A percentile compares a stretch with the other conserved stretches of the same genome.
These are phyloP conservation scores for Entomortierella chlamydospora DNA, from an alignment of 192 early-diverging fungal genomes.

Conservation along the genomic window DNA sequence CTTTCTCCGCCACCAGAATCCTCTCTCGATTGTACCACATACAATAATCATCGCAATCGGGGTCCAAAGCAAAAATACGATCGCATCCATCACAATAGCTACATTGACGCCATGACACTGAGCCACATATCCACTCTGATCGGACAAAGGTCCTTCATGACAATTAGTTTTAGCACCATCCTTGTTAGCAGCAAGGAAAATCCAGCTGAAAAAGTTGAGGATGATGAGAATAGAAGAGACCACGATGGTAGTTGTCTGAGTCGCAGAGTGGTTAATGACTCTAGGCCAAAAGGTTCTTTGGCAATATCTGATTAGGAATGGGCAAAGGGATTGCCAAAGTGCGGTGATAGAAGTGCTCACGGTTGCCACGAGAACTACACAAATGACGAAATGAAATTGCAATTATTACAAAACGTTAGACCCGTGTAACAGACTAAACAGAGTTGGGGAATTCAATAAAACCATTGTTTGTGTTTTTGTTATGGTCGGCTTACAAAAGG, in stretches of 20 bases:
- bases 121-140: constrained; percentile 14
- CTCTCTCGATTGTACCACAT: constrained; percentile 41
- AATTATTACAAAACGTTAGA: background rate
- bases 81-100: constrained; percentile 30
- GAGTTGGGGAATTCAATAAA: too few relatives aligned
- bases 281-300: constrained; percentile 5
- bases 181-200: constrained; percentile 31
- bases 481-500: constrained; percentile 28
- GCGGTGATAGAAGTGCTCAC: constrained; percentile 28
- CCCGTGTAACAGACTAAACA: background rate
- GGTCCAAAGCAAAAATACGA: constrained; percentile 43
- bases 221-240: constrained; percentile 28
- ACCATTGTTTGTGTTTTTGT: too few relatives aligned
- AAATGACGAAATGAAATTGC: background rate
- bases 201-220: constrained; percentile 54
- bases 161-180: constrained; percentile 41
- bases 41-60: constrained; percentile 40
- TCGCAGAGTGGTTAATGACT: constrained; percentile 44
- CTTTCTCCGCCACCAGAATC: constrained; percentile 45
- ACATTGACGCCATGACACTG: constrained; percentile 45
- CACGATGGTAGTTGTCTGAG: constrained; percentile 30
- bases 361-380: constrained; percentile 39
- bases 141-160: constrained; percentile 1
- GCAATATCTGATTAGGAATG: constrained; percentile 16
- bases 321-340: constrained; percentile 47